Conservation (phyloP, 139 green algal genomes). For the Chloropicon primus region DNA sequence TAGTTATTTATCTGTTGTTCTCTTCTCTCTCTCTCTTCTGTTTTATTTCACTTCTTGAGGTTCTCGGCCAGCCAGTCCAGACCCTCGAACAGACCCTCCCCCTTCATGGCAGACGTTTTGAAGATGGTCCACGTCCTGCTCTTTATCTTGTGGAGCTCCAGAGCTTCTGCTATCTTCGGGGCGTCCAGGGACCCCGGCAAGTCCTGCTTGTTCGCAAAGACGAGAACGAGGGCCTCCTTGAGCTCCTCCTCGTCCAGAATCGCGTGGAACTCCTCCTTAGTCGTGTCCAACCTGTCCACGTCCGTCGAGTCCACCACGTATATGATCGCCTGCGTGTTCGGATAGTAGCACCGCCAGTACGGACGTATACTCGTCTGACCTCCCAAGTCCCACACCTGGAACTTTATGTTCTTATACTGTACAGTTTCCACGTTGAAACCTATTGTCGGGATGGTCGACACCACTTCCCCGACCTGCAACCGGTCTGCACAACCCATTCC, state of each 20-base stretch:
- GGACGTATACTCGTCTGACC: constrained; percentile 88
- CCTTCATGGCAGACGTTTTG: constrained; percentile 89
- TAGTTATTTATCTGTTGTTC: neutral
- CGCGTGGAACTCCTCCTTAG: constrained; percentile 73
- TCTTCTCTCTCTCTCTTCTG: neutral
- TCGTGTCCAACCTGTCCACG: constrained; percentile 75
- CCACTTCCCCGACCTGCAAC: constrained; percentile 94
- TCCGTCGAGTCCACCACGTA: constrained; percentile 97
- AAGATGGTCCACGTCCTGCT: constrained; percentile 90
- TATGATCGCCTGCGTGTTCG: constrained; percentile 95
- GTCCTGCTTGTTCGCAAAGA: constrained; percentile 99
- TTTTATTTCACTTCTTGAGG: constrained; percentile 33
- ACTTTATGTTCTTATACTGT: constrained; percentile 99
- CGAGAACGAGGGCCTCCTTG: constrained; percentile 76
- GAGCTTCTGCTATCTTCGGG: constrained; percentile 74
- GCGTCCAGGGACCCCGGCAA: constrained; percentile 81
- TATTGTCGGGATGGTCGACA: constrained; percentile 96
- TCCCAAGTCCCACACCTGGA: constrained; percentile 89
- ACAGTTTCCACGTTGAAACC: constrained; percentile 99
- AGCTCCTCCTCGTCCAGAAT: constrained; percentile 98
- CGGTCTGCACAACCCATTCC: constrained; percentile 71
- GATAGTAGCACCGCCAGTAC: constrained; percentile 99
- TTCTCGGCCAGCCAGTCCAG: constrained; percentile 79
- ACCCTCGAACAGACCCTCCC: constrained; percentile 89
- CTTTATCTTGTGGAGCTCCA: constrained; percentile 85